These are phyloP conservation scores for Suillus fuscotomentosus DNA, from an alignment of 768 basidiomycete genomes.

Conservation along the genomic window DNA sequence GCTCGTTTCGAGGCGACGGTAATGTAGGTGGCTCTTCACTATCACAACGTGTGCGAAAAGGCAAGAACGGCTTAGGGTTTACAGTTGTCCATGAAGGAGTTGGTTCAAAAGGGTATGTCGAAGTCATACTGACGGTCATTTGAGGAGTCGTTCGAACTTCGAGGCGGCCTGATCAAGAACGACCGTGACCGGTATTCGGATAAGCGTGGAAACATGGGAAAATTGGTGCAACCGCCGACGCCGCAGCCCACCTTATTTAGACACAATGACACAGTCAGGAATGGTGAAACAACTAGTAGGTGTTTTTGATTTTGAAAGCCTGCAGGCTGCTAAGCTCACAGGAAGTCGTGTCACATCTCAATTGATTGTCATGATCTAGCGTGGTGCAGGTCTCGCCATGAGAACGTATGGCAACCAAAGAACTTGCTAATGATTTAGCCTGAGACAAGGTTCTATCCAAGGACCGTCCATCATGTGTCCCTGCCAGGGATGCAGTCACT, in stretches of 20 bases:
- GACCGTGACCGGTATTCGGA: neutral
- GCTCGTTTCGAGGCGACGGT: conserved; percentile 18
- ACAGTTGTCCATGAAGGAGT: conserved; percentile 18
- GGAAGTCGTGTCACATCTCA: neutral
- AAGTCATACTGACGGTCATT: neutral
- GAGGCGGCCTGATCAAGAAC: neutral
- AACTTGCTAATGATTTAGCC: neutral
- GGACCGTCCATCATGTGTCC: neutral
- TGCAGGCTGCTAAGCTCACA: neutral
- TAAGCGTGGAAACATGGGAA: neutral
- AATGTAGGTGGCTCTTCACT: conserved; percentile 12
- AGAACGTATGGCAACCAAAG: neutral
- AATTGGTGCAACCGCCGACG: neutral
- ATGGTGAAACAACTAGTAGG: neutral
- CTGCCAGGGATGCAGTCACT: neutral
- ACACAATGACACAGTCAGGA: neutral
- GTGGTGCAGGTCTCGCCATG: too few species aligned
- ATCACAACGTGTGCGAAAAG: conserved; percentile 12
- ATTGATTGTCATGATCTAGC: neutral
- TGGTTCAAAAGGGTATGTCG: conserved; percentile 21
- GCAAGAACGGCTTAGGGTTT: conserved; percentile 21
- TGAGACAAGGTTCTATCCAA: neutral
- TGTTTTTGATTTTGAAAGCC: neutral
- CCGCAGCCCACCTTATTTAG: neutral
- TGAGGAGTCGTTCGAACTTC: neutral